A percentile compares a stretch with the other conserved stretches of the same genome.
Evolutionary conservation across 495 filamentous ascomycete species (phyloP).

Genomic region (Aspergillus steynii): DNA sequence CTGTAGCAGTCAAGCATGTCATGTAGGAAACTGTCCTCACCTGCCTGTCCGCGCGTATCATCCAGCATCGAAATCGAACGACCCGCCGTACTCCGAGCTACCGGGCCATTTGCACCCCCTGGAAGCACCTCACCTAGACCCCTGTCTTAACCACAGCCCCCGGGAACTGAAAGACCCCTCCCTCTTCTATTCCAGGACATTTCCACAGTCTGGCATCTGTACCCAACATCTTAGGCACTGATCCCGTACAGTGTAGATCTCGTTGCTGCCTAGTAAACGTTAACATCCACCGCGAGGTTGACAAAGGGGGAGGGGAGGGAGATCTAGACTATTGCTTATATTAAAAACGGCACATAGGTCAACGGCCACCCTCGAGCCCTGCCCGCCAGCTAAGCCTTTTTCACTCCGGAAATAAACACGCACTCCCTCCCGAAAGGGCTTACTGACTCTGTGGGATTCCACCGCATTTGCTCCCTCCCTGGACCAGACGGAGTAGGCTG

Average conservation of each 20-base stretch:
- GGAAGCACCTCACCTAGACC: neutral
- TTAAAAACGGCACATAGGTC: neutral
- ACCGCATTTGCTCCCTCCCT: too few relatives aligned
- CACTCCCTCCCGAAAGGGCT: too few relatives aligned
- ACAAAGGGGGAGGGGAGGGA: neutral
- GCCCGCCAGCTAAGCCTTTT: neutral
- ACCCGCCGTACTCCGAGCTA: neutral
- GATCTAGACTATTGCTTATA: neutral
- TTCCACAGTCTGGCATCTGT: neutral
- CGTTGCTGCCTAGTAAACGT: neutral
- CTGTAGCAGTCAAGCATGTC: neutral
- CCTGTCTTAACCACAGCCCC: neutral
- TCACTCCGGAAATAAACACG: neutral
- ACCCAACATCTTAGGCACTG: neutral
- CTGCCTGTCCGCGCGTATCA: neutral
- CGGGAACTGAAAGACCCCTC: neutral
- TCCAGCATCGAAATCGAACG: neutral
- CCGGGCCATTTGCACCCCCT: neutral
- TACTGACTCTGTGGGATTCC: too few relatives aligned
- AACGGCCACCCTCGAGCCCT: neutral
- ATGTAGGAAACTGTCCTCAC: too few relatives aligned
- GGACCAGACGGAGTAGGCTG: too few relatives aligned
- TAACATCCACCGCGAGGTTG: neutral
- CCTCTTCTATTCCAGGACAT: neutral
- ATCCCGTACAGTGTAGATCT: neutral